A percentile compares a stretch with the other conserved stretches of the same genome.
phyloP scores from a whole-genome alignment of 1,284 basidiomycete species.

The Phaffia rhodozyma region DNA sequence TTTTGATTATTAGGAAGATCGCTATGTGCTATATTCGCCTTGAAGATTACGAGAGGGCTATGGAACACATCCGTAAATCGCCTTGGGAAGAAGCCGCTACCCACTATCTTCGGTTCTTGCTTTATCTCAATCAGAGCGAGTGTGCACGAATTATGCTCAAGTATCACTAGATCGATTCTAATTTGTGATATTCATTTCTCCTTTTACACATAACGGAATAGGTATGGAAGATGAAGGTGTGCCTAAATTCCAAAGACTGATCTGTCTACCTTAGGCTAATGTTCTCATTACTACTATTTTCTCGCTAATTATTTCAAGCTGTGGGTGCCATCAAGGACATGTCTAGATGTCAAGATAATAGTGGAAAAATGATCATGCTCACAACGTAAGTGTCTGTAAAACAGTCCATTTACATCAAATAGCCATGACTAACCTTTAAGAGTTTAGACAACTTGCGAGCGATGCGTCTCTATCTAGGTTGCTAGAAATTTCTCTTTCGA shows the following conservation, averaged over 20 bases:
- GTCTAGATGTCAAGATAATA: neutral
- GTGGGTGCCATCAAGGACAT: neutral
- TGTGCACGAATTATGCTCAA: neutral
- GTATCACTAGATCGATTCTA: neutral
- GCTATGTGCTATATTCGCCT: slow-evolving; percentile 9
- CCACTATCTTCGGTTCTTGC: slow-evolving; percentile 2
- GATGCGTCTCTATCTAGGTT: neutral
- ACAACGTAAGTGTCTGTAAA: neutral
- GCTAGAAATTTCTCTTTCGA: neutral
- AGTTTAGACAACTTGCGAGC: slow-evolving; percentile 6
- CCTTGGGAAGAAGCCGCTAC: slow-evolving; percentile 2
- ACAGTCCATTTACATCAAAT: neutral
- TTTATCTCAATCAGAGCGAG: slow-evolving; percentile 4
- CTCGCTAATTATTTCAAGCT: neutral
- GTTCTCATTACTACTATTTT: no score
- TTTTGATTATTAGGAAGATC: neutral
- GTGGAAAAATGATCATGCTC: slow-evolving; percentile 7
- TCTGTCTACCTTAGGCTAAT: neutral
- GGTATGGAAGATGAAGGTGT: neutral
- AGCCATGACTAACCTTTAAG: neutral
- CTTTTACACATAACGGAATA: neutral
- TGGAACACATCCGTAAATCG: neutral
- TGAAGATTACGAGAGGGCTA: slow-evolving; percentile 8
- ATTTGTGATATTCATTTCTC: neutral
- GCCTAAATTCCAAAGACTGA: neutral